Percentiles rank a stretch among this genome's conserved stretches.
Conservation (phyloP, 805 yeast genomes). For the Ogataea salicorniae region DNA sequence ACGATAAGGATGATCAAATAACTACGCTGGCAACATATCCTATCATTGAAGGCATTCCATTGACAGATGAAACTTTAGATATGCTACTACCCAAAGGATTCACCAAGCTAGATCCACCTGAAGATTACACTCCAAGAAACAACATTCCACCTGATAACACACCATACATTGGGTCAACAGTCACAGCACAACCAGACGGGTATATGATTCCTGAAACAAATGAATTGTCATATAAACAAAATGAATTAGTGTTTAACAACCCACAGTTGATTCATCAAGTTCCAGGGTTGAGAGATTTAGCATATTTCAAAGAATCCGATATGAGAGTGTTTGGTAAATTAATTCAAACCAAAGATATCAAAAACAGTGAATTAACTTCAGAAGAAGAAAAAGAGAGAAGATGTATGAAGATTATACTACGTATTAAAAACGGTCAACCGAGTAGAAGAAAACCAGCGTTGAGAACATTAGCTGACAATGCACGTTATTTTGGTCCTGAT, state of each 20-base stretch:
- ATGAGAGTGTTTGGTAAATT: constrained; percentile 64
- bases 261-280: constrained; percentile 45
- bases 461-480: constrained; percentile 58
- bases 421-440: constrained; percentile 76
- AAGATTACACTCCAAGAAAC: constrained; percentile 34
- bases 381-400: constrained; percentile 56
- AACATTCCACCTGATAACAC: constrained; percentile 14
- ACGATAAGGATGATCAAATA: constrained; percentile 15
- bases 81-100: constrained; percentile 51
- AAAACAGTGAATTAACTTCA: constrained; percentile 33
- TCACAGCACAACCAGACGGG: constrained; percentile 24
- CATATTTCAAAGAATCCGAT: constrained; percentile 68
- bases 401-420: constrained; percentile 58
- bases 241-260: constrained; percentile 26
- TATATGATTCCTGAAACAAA: constrained; percentile 52
- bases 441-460: constrained; percentile 62
- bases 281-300: constrained; percentile 62
- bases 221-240: constrained; percentile 19
- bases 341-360: constrained; percentile 29
- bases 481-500: constrained; percentile 64
- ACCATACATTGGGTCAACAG: constrained; percentile 32
- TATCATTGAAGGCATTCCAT: constrained; percentile 30
- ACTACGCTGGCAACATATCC: constrained; percentile 12
- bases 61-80: constrained; percentile 44
- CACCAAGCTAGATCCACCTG: constrained; percentile 39